These are phyloP conservation scores for Penicillium sp. DNA, from an alignment of 2,329 filamentous ascomycete genomes.

Conservation along the genomic window DNA sequence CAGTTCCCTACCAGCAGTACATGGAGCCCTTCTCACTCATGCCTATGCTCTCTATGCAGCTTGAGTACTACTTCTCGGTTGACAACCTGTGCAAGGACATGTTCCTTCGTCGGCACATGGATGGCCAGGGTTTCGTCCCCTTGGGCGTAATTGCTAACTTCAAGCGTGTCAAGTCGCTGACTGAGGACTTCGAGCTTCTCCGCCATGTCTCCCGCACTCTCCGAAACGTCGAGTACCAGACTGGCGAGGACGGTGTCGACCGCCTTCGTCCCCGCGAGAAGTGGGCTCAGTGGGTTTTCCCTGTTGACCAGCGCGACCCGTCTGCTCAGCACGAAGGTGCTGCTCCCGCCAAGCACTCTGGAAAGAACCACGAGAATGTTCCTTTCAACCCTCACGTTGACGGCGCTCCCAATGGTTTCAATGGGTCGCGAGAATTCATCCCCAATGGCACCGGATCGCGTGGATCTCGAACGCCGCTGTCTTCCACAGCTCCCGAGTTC, in stretches of 20 bases:
- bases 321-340: slow-evolving; percentile 72
- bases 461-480: slow-evolving; percentile 53
- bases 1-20: slow-evolving; percentile 58
- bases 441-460: slow-evolving; percentile 43
- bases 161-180: slow-evolving; percentile 74
- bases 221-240: slow-evolving; percentile 68
- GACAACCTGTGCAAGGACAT: slow-evolving; percentile 94
- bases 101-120: slow-evolving; percentile 87
- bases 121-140: slow-evolving; percentile 87
- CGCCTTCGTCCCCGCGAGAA: slow-evolving; percentile 70
- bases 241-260: slow-evolving; percentile 74
- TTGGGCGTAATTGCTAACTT: slow-evolving; percentile 79
- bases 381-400: slow-evolving; percentile 31
- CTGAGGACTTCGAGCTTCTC: slow-evolving; percentile 69
- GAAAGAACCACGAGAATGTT: slow-evolving; percentile 41
- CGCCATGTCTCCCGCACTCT: slow-evolving; percentile 73
- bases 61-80: slow-evolving; percentile 95
- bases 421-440: slow-evolving; percentile 23
- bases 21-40: slow-evolving; percentile 58
- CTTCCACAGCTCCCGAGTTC: slow-evolving; percentile 64
- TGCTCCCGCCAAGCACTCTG: slow-evolving; percentile 25
- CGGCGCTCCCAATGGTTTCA: slow-evolving; percentile 32
- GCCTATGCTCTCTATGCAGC: slow-evolving; percentile 59
- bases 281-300: slow-evolving; percentile 79
- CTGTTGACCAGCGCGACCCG: slow-evolving; percentile 67